Evolutionary conservation across 179 eudicot genomes (phyloP).

Genomic region (Nepenthes alata): DNA sequence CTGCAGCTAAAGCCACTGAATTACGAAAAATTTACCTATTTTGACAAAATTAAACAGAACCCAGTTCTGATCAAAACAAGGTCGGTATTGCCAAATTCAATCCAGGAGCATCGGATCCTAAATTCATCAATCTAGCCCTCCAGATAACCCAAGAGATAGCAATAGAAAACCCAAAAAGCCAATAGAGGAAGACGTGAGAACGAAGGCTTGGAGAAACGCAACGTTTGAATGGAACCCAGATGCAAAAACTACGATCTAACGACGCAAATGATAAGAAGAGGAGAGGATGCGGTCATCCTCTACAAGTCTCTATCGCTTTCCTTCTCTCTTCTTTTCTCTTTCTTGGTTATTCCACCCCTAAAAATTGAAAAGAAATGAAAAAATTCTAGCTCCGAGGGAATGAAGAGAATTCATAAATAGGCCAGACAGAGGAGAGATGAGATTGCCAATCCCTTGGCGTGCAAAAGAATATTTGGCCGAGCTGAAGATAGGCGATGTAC

Average conservation of each 20-base stretch:
- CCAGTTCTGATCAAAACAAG: slow-evolving; percentile 37
- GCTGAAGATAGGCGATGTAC: no score
- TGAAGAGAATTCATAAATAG: no score
- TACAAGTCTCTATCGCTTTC: slow-evolving; percentile 26
- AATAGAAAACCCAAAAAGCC: background rate
- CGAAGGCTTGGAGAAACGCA: slow-evolving; percentile 14
- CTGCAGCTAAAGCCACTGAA: slow-evolving; percentile 11
- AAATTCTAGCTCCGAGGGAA: no score
- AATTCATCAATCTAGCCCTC: slow-evolving; percentile 24
- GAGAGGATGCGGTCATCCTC: slow-evolving; percentile 55
- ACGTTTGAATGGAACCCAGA: slow-evolving; percentile 33
- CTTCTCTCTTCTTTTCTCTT: slow-evolving; percentile 8
- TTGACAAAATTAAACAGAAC: slow-evolving; percentile 26
- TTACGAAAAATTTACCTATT: slow-evolving; percentile 20
- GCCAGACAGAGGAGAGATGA: no score
- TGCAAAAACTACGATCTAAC: slow-evolving; percentile 56
- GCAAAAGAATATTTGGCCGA: no score
- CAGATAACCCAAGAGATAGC: slow-evolving; percentile 21
- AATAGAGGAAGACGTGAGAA: background rate
- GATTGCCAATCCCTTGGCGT: no score
- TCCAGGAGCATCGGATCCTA: slow-evolving; percentile 43
- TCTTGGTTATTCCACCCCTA: slow-evolving; percentile 6
- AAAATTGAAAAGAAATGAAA: no score
- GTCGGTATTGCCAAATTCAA: slow-evolving; percentile 26
- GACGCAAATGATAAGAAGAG: slow-evolving; percentile 33